These are phyloP conservation scores for Phytophthora cactorum DNA, from an alignment of 352 stramenopile genomes.

Conservation along the genomic window DNA sequence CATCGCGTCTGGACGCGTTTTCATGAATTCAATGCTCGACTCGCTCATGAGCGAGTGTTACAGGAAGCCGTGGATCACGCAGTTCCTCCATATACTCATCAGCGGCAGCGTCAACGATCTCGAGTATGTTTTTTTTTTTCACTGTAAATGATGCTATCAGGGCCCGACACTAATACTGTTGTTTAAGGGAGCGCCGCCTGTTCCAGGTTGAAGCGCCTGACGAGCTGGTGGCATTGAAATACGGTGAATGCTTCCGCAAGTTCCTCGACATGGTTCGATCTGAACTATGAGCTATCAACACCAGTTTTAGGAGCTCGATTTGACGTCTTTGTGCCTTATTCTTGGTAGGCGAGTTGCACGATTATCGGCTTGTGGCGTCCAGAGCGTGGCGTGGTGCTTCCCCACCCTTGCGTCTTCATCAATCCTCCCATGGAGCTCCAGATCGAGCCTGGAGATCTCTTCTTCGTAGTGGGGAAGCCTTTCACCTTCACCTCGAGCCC, in stretches of 20 bases:
- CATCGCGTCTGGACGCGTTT: conserved; percentile 74
- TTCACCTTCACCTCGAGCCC: conserved; percentile 50
- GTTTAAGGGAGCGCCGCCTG: conserved; percentile 56
- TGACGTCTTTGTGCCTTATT: conserved; percentile 1
- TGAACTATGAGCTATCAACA: background rate
- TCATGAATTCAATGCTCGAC: conserved; percentile 77
- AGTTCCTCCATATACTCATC: conserved; percentile 70
- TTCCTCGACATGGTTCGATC: conserved; percentile 67
- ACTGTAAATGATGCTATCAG: background rate
- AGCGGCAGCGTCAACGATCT: conserved; percentile 63
- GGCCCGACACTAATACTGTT: background rate
- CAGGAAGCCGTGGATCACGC: conserved; percentile 74
- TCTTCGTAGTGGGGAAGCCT: conserved; percentile 77
- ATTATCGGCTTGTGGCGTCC: conserved; percentile 74
- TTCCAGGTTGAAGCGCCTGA: conserved; percentile 73
- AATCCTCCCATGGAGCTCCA: conserved; percentile 64
- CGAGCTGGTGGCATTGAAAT: conserved; percentile 54
- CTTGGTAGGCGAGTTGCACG: conserved; percentile 54
- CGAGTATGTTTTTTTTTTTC: conserved; percentile 44
- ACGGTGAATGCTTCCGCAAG: conserved; percentile 71
- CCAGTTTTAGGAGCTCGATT: background rate
- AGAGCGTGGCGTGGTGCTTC: conserved; percentile 52
- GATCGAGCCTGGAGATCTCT: conserved; percentile 61
- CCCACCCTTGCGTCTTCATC: conserved; percentile 74
- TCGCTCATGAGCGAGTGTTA: conserved; percentile 84